phyloP scores from a whole-genome alignment of 2,329 filamentous ascomycete genomes.

The Ambrosiella beaveri region DNA sequence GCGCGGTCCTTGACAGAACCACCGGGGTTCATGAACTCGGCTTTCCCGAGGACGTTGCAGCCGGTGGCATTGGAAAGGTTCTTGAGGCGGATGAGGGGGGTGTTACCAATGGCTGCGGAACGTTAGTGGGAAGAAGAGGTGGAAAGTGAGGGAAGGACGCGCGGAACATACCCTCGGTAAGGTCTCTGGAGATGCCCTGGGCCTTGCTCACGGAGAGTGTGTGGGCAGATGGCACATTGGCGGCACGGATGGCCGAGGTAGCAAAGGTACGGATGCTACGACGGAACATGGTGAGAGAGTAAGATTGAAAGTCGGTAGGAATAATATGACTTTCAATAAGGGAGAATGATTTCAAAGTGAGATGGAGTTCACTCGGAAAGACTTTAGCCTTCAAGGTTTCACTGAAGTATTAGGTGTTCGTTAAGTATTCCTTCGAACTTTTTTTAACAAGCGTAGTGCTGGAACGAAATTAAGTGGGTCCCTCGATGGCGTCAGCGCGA shows the following conservation, averaged over 20 bases:
- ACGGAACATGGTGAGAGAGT: slow-evolving; percentile 42
- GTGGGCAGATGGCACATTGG: slow-evolving; percentile 33
- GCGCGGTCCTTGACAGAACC: slow-evolving; percentile 94
- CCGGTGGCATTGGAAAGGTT: slow-evolving; percentile 76
- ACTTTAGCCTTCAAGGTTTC: too few species aligned
- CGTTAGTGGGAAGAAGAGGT: not conserved
- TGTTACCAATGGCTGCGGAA: slow-evolving; percentile 77
- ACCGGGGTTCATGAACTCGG: slow-evolving; percentile 97
- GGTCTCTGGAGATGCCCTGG: slow-evolving; percentile 59
- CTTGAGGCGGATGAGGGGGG: slow-evolving; percentile 80
- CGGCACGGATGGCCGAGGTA: slow-evolving; percentile 38
- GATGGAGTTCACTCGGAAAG: too few species aligned
- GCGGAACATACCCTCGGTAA: slow-evolving; percentile 54
- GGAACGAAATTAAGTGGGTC: slow-evolving; percentile 8
- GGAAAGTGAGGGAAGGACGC: not conserved
- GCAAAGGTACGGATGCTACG: slow-evolving; percentile 51
- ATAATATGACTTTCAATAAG: too few species aligned
- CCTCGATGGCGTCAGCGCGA: slow-evolving; percentile 11
- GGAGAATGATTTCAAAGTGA: too few species aligned
- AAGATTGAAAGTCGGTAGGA: not conserved
- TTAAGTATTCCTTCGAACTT: not conserved
- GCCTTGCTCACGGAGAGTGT: slow-evolving; percentile 59
- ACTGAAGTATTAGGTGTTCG: not conserved
- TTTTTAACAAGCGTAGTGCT: not conserved
- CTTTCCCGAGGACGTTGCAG: slow-evolving; percentile 88